Conservation (phyloP, 768 basidiomycete species). For the Lentinula guzmanii region DNA sequence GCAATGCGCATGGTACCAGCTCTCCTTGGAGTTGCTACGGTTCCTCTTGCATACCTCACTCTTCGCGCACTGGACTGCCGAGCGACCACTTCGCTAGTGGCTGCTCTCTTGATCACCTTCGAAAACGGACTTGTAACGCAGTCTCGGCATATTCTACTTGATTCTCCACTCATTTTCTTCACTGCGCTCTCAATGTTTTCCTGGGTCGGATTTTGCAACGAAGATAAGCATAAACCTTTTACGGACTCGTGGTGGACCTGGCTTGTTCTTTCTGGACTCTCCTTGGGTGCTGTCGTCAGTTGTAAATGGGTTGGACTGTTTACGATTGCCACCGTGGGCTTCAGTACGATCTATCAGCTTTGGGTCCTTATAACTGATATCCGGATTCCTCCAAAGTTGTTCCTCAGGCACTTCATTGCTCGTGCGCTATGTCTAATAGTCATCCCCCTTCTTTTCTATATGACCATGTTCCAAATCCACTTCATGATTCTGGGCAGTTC, state of each 20-base stretch:
- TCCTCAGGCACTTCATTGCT: constrained; percentile 81
- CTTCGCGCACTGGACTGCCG: constrained; percentile 90
- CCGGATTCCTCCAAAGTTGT: constrained; percentile 67
- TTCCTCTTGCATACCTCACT: constrained; percentile 90
- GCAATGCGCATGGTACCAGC: constrained; percentile 98
- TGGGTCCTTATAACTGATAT: constrained; percentile 89
- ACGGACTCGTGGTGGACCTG: constrained; percentile 88
- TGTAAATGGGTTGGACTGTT: constrained; percentile 99
- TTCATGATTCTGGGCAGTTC: constrained; percentile 84
- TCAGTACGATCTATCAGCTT: constrained; percentile 78
- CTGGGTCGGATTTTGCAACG: constrained; percentile 89
- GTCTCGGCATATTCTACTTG: constrained; percentile 93
- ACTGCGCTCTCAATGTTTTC: constrained; percentile 84
- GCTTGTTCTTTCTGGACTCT: constrained; percentile 81
- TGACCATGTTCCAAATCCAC: constrained; percentile 95
- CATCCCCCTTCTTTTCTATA: constrained; percentile 85
- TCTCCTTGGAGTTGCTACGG: constrained; percentile 77
- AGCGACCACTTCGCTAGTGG: constrained; percentile 87
- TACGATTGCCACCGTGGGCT: constrained; percentile 91
- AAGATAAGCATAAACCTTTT: constrained; percentile 82
- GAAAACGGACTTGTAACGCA: constrained; percentile 97
- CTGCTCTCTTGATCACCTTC: constrained; percentile 87
- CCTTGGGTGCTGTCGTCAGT: constrained; percentile 86
- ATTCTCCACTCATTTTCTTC: constrained; percentile 98
- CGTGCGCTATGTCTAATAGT: constrained; percentile 86